Evolutionary conservation across 164 flowering plant genomes (phyloP).

Genomic region (Macadamia integrifolia): DNA sequence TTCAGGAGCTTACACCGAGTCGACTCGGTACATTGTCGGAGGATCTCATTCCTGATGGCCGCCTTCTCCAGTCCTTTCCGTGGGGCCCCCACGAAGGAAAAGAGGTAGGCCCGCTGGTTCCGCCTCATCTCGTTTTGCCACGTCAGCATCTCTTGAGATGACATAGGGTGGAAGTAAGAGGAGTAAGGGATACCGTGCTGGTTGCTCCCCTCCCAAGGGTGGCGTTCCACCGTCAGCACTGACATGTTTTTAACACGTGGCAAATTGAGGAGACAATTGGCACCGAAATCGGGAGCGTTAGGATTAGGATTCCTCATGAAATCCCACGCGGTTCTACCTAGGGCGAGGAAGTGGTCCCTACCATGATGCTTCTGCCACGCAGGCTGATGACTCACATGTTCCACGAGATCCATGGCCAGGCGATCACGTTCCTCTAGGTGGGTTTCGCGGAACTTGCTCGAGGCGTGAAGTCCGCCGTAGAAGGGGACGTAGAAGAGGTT

Average conservation of each 20-base stretch:
- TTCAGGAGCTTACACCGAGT: slow-evolving; percentile 30
- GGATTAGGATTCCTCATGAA: slow-evolving; percentile 57
- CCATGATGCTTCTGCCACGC: slow-evolving; percentile 39
- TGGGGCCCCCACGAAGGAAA: slow-evolving; percentile 50
- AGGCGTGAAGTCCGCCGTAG: slow-evolving; percentile 38
- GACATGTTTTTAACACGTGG: slow-evolving; percentile 43
- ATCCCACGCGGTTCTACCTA: slow-evolving; percentile 70
- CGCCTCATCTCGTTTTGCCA: slow-evolving; percentile 35
- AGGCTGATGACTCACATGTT: slow-evolving; percentile 22
- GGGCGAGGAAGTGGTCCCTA: slow-evolving; percentile 47
- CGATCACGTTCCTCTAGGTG: slow-evolving; percentile 25
- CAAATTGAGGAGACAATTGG: slow-evolving; percentile 30
- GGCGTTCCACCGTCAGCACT: slow-evolving; percentile 59
- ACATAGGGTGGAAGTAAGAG: slow-evolving; percentile 61
- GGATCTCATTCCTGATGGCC: slow-evolving; percentile 39
- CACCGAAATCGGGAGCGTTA: slow-evolving; percentile 43
- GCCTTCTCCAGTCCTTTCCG: slow-evolving; percentile 47
- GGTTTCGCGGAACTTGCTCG: slow-evolving; percentile 39
- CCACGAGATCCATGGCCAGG: slow-evolving; percentile 33
- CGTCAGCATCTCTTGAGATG: slow-evolving; percentile 26
- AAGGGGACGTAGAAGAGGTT: slow-evolving; percentile 28
- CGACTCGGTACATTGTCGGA: slow-evolving; percentile 44
- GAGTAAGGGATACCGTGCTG: slow-evolving; percentile 64
- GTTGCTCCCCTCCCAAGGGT: slow-evolving; percentile 49
- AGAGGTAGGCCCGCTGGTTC: slow-evolving; percentile 30